Conservation (phyloP, 495 filamentous ascomycete species). For the Talaromyces proteolyticus region DNA sequence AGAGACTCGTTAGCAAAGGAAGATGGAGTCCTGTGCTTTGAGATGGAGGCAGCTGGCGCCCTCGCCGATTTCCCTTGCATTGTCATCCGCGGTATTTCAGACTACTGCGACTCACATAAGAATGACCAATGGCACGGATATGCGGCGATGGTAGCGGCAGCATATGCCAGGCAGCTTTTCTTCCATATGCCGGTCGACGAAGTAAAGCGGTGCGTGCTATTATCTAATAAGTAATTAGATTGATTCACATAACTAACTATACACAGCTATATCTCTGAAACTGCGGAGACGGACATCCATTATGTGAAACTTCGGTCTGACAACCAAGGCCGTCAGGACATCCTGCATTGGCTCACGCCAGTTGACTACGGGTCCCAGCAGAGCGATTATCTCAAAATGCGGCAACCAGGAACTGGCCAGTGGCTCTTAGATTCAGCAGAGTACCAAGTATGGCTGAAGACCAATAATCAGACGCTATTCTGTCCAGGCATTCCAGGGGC, state of each 20-base stretch:
- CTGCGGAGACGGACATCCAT: neutral
- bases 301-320: neutral
- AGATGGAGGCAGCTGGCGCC: constrained; percentile 42
- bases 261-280: neutral
- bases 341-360: constrained; percentile 12
- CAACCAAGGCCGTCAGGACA: constrained; percentile 4
- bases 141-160: constrained; percentile 18
- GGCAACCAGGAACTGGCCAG: constrained; percentile 29
- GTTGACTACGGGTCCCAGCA: constrained; percentile 11
- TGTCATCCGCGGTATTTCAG: constrained; percentile 33
- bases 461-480: constrained; percentile 23
- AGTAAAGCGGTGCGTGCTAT: no score
- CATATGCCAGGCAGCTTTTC: constrained; percentile 25
- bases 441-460: constrained; percentile 27
- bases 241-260: neutral
- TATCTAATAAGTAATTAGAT: neutral
- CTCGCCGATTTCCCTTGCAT: constrained; percentile 26
- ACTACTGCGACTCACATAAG: constrained; percentile 33
- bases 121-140: constrained; percentile 3
- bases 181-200: constrained; percentile 10
- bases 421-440: constrained; percentile 34
- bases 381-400: constrained; percentile 8
- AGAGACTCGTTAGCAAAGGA: constrained; percentile 13
- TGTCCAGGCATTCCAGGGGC: constrained; percentile 38
- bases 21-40: constrained; percentile 29